A percentile compares a stretch with the other conserved stretches of the same genome.
Conservation (phyloP, 2,329 filamentous ascomycete genomes). For the Colletotrichum magnum region DNA sequence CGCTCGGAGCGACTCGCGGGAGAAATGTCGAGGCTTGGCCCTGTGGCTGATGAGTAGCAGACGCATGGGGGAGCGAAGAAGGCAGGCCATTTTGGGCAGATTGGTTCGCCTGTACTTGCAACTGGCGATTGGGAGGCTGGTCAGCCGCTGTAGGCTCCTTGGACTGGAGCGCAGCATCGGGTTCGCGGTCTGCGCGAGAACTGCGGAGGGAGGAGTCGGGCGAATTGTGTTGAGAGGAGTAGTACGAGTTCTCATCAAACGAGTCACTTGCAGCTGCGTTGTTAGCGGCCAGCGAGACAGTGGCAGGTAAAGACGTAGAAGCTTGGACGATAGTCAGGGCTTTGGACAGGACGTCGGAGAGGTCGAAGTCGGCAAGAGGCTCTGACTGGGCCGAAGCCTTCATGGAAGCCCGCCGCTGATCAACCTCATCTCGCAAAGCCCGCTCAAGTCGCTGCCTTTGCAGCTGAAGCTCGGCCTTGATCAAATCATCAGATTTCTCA, state of each 20-base stretch:
- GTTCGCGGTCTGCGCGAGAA: conserved; percentile 63
- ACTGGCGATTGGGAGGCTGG: conserved; percentile 16
- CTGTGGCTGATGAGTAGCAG: conserved; percentile 43
- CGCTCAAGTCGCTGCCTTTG: conserved; percentile 88
- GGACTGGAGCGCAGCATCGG: conserved; percentile 51
- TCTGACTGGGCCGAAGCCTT: conserved; percentile 62
- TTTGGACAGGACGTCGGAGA: conserved; percentile 80
- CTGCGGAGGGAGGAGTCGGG: conserved; percentile 65
- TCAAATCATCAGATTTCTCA: conserved; percentile 87
- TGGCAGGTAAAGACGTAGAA: conserved; percentile 71
- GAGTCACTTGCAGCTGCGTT: conserved; percentile 80
- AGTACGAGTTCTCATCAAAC: conserved; percentile 94
- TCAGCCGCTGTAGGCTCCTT: conserved; percentile 40
- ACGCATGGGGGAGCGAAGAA: conserved; percentile 28
- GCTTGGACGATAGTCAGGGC: conserved; percentile 80
- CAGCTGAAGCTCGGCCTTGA: conserved; percentile 84
- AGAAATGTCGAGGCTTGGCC: conserved; percentile 33
- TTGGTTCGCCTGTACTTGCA: conserved; percentile 23
- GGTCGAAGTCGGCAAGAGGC: conserved; percentile 75
- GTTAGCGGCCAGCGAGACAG: conserved; percentile 66
- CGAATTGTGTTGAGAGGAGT: conserved; percentile 94
- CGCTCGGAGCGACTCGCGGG: conserved; percentile 12
- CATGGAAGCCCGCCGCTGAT: conserved; percentile 67
- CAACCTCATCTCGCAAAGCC: conserved; percentile 81
- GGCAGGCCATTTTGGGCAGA: conserved; percentile 17